Percentiles rank a stretch among this genome's conserved stretches.
These are phyloP conservation scores for Psilocybe cubensis DNA, from an alignment of 768 basidiomycete species.

Conservation along the genomic window DNA sequence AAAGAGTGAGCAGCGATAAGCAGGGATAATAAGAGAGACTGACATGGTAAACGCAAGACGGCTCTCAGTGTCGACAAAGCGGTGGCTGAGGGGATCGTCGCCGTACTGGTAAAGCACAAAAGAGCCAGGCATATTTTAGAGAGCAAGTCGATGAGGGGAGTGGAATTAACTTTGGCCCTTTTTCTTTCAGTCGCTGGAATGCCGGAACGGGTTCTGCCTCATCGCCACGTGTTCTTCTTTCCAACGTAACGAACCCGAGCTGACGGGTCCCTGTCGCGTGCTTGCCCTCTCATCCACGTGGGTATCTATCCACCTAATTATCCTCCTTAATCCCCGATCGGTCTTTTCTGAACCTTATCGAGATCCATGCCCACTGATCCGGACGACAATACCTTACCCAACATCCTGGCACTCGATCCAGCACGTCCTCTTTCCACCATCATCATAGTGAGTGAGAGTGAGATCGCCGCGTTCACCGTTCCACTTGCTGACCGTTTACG, in stretches of 20 bases:
- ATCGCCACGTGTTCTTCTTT: no score
- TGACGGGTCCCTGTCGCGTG: slow-evolving; percentile 7
- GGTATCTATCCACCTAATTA: slow-evolving; percentile 11
- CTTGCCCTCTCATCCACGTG: slow-evolving; percentile 19
- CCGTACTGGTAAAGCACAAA: slow-evolving; percentile 67
- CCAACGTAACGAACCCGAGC: no score
- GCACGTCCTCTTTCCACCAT: background rate
- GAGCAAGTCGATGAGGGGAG: slow-evolving; percentile 21
- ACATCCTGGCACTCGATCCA: no score
- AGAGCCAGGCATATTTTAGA: slow-evolving; percentile 30
- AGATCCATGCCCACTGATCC: no score
- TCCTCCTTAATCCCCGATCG: background rate
- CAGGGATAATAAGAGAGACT: slow-evolving; percentile 26
- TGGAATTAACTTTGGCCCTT: slow-evolving; percentile 12
- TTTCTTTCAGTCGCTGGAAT: slow-evolving; percentile 14
- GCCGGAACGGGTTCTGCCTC: slow-evolving; percentile 21
- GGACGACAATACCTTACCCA: no score
- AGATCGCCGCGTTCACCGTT: background rate
- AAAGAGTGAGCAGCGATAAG: background rate
- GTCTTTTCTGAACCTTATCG: slow-evolving; percentile 5
- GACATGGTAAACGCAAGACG: slow-evolving; percentile 72
- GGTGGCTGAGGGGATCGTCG: slow-evolving; percentile 61
- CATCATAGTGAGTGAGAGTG: background rate
- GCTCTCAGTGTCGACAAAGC: slow-evolving; percentile 66
- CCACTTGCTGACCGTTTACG: background rate